These are phyloP conservation scores for Exophiala sideris DNA, from an alignment of 2,329 filamentous ascomycete genomes.

Conservation along the genomic window DNA sequence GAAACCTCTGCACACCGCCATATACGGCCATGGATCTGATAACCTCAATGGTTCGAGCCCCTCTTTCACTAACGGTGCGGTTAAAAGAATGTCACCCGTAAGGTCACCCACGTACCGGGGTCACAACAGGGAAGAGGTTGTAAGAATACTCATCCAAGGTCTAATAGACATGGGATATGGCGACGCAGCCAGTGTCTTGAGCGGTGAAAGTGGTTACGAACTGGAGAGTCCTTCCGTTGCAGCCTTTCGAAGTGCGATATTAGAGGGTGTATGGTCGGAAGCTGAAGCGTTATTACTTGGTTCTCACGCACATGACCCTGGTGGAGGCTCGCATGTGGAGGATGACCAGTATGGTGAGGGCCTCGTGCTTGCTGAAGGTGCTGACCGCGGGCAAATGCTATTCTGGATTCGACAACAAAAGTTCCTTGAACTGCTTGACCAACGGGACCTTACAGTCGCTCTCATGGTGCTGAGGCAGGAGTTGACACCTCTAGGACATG, in stretches of 20 bases:
- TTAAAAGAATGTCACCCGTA: conserved; percentile 31
- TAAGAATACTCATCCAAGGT: conserved; percentile 86
- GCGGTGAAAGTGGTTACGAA: conserved; percentile 78
- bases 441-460: conserved; percentile 67
- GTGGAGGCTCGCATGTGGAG: conserved; percentile 41
- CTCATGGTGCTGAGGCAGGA: conserved; percentile 82
- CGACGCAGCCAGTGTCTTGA: conserved; percentile 69
- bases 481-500: conserved; percentile 78
- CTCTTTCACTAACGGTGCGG: conserved; percentile 39
- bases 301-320: conserved; percentile 41
- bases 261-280: conserved; percentile 75
- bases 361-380: conserved; percentile 70
- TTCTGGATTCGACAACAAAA: conserved; percentile 92
- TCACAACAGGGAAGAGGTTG: conserved; percentile 89
- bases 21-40: conserved; percentile 55
- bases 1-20: conserved; percentile 46
- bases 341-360: conserved; percentile 41
- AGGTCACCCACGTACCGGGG: conserved; percentile 63
- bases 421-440: conserved; percentile 84
- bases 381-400: conserved; percentile 74
- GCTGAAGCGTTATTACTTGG: conserved; percentile 78
- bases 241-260: conserved; percentile 76
- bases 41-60: conserved; percentile 37
- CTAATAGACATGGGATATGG: conserved; percentile 84
- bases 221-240: conserved; percentile 82